Base-by-base conservation (phyloP, 2,329 filamentous ascomycete genomes). In the Beauveria asiatica region DNA sequence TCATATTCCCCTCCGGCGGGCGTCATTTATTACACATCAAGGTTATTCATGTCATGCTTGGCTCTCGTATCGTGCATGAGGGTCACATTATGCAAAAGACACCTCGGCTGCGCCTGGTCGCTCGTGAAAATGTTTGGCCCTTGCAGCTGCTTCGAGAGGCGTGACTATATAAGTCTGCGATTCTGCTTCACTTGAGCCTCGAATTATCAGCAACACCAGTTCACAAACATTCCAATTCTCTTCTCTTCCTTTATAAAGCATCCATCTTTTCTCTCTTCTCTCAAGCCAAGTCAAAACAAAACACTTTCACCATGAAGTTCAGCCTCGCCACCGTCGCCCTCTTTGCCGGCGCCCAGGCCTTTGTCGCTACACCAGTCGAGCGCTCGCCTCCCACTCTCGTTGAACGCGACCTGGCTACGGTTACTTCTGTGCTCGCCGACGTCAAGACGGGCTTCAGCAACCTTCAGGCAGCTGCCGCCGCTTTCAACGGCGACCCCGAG, bases 361-460 rank as follows among this genome's bases (percentile, higher is more conserved):
- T 61, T 30, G 61, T 62, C 27, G 61, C 61, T 45, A 50, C 57
- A 3, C 57, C 57, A 10, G 53, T 61, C 48, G 48, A 50, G 37
- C 45, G 52, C 48, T 55, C 44, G 11, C 50, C 57, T 19, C 51
- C 61, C 33, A 46, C 61, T 4, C 33, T 62, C 54, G 54, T 58
- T 17, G 59, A 59, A 23, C 63, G 62, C 17, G 63, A 64, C 39
- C 41, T 63, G 4, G 44, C 56, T 19, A 62, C 61, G 3, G 63
- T 57, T 50, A 63, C 52, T 6, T 58, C 56, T 9, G 63, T 64
- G 16, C 61, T 64, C 19, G 53, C 52, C n/a, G 52, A 59, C 5
- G 61, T 64, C 17, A 61, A 57, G 33, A 52, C 37, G 10, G 61
- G 61, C 42, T 62, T 63, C 50, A 30, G n/a, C 45, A 45, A 46